Base-by-base conservation (phyloP, 2,329 filamentous ascomycete species). In the Diaporthe citriasiana region DNA sequence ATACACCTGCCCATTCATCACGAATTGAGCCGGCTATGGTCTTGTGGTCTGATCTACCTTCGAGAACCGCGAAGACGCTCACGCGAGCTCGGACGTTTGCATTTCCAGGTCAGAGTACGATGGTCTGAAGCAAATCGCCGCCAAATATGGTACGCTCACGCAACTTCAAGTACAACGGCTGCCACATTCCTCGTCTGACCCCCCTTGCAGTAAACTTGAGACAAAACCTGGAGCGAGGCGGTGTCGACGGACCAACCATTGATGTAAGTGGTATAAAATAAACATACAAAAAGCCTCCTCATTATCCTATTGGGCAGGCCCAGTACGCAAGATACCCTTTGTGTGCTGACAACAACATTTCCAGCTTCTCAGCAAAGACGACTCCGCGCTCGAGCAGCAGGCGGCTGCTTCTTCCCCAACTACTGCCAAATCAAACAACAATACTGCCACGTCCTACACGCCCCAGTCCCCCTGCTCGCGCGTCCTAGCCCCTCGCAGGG, bases 81-180 rank as follows among this genome's bases (percentile, higher is more conserved):
- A 81, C 70, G 79, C 81, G 35, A 81, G 82, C 65, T 81, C 84
- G 71, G 78, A 82, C 22, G 84, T 93, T 60, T 88, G 85, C 73
- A 88, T 94, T 71, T 84, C 88, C 50, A 90, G 87, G 78, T 81
- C 83, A 66, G 91, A 95, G 79, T 90, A 94, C 82, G 87, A 92
- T 66, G 82, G 81, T 65, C 85, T 95, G 75, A 85, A 91, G 77
- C 81, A 87, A 73, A 76, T 78, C 71, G 84, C 86, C 66, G 85
- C 83, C 74, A 87, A 91, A 81, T 92, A 91, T 79, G 84, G 90
- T 92, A 86, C 76, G 84, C 30, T 66, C 76, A 73, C 55, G 33
- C 22, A 35, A 19, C 45, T 27, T 45, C 42, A 53, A 56, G 45
- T 19, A 33, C 73, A 70, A 25, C 25, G 45, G 55, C 70, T 77